Base-by-base conservation (phyloP, 169 alveolate genomes). In the Cyclospora cayetanensis region DNA sequence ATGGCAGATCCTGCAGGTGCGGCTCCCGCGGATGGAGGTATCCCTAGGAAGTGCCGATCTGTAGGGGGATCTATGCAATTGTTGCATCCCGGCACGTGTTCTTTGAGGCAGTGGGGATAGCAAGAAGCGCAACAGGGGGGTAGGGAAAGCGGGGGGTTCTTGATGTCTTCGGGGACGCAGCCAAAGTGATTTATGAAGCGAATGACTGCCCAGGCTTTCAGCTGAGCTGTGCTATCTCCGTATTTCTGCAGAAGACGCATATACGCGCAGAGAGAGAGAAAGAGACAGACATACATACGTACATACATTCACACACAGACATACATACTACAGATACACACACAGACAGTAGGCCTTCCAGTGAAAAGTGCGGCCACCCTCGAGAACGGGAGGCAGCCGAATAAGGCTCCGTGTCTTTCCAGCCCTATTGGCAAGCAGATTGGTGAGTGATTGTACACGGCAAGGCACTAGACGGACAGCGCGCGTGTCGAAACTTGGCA, bases 161-260 rank as follows among this genome's bases (percentile, higher is more conserved):
- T 83, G 55, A 83, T 83, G 39, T 83, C 90, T 39, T 83, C 90
- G 2, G 90, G 90, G 20, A 83, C 90, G 15, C 79, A 29, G 18
- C 90, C 90, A 39, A 29, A 83, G 37, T 83, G 90, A n/a, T 83
- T 83, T 15, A 83, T 83, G 31, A 52, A 83, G 37, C 90, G 90
- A 9, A 83, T 60, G 34, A 83, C 90, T 2, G 90, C 90, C 90
- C 90, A 83, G 46, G 90, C 90, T 65, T 83, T 83, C 27, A 35
- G 43, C 65, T 83, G 90, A 1, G 90, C 90, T 55, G 79, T 66
- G 25, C 70, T 42, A 43, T 83, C 90, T 1, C 90, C 90, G 27
- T 83, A 83, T 39, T 83, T 83, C 90, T 83, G 80, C 15, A 60
- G 4, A 4, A 39, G 52, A 37, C 22, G 35, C 68, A 39, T 7